These are phyloP conservation scores for Pythium brachiatum DNA, from an alignment of 352 stramenopile species.

Conservation along the genomic window DNA sequence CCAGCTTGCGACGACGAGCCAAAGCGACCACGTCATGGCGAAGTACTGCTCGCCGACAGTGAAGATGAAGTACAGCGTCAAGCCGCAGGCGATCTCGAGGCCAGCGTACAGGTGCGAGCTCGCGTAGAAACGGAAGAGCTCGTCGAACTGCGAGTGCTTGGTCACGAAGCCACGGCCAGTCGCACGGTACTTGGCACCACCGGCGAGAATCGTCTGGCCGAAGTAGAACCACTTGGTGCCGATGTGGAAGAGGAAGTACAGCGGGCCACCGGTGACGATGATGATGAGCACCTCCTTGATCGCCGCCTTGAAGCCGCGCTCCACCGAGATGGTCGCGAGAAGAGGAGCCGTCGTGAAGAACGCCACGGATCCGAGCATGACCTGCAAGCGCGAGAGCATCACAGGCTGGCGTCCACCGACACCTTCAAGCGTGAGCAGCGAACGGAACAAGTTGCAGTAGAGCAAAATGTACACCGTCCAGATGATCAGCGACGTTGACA, in stretches of 20 bases:
- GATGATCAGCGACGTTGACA: constrained; percentile 97
- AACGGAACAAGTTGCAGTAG: constrained; percentile 94
- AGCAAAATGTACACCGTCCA: constrained; percentile 97
- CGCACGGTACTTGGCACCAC: constrained; percentile 97
- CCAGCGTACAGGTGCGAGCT: constrained; percentile 97
- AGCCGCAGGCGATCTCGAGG: constrained; percentile 87
- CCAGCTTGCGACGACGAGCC: constrained; percentile 93
- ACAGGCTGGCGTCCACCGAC: constrained; percentile 92
- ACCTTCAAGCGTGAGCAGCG: constrained; percentile 92
- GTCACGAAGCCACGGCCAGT: constrained; percentile 99
- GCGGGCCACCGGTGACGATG: constrained; percentile 95
- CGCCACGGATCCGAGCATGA: constrained; percentile 95
- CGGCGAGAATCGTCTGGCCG: constrained; percentile 97
- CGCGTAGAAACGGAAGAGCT: constrained; percentile 98
- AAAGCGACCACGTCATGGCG: constrained; percentile 97
- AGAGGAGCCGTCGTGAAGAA: constrained; percentile 97
- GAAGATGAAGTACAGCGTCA: constrained; percentile 94
- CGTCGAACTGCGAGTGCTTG: constrained; percentile 97
- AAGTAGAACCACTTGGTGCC: constrained; percentile 99
- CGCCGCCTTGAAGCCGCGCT: constrained; percentile 96
- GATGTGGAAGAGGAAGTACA: constrained; percentile 99
- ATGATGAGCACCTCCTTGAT: constrained; percentile 93
- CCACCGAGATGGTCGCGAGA: constrained; percentile 96
- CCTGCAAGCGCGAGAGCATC: constrained; percentile 93
- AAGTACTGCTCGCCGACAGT: constrained; percentile 95